These are phyloP conservation scores for Verticillium isaacii DNA, from an alignment of 2,329 filamentous ascomycete genomes.

Conservation along the genomic window DNA sequence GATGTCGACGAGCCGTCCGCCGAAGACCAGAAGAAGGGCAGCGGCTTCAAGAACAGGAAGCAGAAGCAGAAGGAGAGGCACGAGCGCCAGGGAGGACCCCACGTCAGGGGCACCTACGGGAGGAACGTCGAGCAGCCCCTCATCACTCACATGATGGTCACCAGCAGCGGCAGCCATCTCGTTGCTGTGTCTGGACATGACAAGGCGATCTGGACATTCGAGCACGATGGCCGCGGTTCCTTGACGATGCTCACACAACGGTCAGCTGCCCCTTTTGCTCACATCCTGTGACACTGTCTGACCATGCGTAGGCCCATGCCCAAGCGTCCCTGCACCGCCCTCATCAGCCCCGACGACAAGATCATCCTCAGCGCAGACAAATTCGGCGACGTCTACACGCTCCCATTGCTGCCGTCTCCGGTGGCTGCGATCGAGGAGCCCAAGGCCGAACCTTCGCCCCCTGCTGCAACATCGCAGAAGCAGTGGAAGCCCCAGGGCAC, in stretches of 20 bases:
- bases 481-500: conserved; percentile 48
- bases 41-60: conserved; percentile 17
- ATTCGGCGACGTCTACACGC: conserved; percentile 90
- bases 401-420: conserved; percentile 59
- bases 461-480: conserved; percentile 17
- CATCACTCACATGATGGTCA: conserved; percentile 64
- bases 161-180: conserved; percentile 61
- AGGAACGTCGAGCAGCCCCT: conserved; percentile 52
- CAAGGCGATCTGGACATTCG: conserved; percentile 83
- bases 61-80: conserved; percentile 24
- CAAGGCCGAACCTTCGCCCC: conserved; percentile 14
- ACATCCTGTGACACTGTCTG: conserved; percentile 15
- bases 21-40: conserved; percentile 12
- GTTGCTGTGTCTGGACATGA: conserved; percentile 84
- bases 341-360: conserved; percentile 61
- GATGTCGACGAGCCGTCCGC: conserved; percentile 6
- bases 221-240: conserved; percentile 54
- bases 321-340: conserved; percentile 78
- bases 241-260: conserved; percentile 68
- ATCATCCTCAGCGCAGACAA: conserved; percentile 87
- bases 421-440: conserved; percentile 9
- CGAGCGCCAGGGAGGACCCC: conserved; percentile 15
- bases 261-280: conserved; percentile 34
- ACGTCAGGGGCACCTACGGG: conserved; percentile 22
- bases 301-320: conserved; percentile 65